Evolutionary conservation across 2,329 filamentous ascomycete genomes (phyloP).

Genomic region (Fonsecaea pugnacius): DNA sequence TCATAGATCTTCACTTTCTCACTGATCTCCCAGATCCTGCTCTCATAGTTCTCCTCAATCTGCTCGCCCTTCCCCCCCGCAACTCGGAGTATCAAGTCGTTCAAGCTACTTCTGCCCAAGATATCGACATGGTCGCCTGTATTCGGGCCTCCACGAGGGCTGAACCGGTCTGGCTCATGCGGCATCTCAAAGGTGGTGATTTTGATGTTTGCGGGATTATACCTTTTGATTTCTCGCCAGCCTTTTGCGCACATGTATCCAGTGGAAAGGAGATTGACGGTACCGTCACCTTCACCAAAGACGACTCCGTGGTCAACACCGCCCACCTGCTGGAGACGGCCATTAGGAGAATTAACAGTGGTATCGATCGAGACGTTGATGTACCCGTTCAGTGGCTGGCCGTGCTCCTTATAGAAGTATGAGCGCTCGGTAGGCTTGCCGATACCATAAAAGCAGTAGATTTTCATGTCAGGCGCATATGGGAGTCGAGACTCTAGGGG

Average conservation of each 20-base stretch:
- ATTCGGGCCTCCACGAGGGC: constrained; percentile 72
- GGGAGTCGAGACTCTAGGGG: constrained; percentile 90
- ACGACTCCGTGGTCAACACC: constrained; percentile 82
- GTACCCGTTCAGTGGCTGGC: constrained; percentile 54
- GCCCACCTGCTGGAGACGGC: constrained; percentile 46
- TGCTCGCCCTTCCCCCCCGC: constrained; percentile 81
- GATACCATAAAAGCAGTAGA: constrained; percentile 95
- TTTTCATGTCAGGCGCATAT: constrained; percentile 83
- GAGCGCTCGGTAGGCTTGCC: constrained; percentile 91
- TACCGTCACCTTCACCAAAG: constrained; percentile 94
- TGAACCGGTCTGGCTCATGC: constrained; percentile 92
- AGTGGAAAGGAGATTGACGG: constrained; percentile 85
- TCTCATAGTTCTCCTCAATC: constrained; percentile 77
- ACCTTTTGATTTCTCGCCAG: constrained; percentile 83
- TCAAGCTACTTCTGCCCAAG: constrained; percentile 81
- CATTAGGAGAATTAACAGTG: constrained; percentile 57
- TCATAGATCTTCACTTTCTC: constrained; percentile 82
- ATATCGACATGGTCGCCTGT: constrained; percentile 96
- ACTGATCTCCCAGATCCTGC: constrained; percentile 80
- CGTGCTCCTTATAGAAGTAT: constrained; percentile 80
- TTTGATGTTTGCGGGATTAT: constrained; percentile 82
- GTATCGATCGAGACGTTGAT: constrained; percentile 77
- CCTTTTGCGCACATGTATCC: constrained; percentile 98
- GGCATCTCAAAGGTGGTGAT: constrained; percentile 93
- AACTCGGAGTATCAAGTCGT: constrained; percentile 85